Evolutionary conservation across 129 eudicot species (phyloP), one percentile per base, ranked within the genome.

Genomic region (Escallonia herrerae): DNA sequence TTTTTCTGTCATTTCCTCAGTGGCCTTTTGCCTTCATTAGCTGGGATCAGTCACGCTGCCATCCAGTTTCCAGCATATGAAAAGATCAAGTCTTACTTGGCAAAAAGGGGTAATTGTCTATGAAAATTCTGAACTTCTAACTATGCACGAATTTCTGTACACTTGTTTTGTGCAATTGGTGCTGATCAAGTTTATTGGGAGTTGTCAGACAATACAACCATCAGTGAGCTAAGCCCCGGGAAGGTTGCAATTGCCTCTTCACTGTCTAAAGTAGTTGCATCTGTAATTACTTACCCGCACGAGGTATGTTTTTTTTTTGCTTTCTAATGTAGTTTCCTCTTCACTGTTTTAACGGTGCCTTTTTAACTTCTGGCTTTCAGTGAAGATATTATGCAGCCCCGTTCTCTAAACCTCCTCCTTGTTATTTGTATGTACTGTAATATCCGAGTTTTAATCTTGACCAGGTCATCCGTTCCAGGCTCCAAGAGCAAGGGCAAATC

Each of bases 1-100:
- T 15, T 33, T 58, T 59, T 63, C 49, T 37, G 44, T 72, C 40
- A 6, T 13, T 71, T 63, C 5, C 60, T 61, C 83, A 93, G 99
- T 82, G 99, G 99, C 73, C 96, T 93, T 75, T 76, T 93, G 72
- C 99, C 99, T 33, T 93, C 99, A 11, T 79, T 93, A 50, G 98
- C 96, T 57, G 98, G 99, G 66, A 78, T 93, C 40, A 88, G 86
- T 78, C 99, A 93, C 42, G 99, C 89, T 58, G 95, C 99, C 42
- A 93, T 93, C 79, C 99, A 93, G 64, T 93, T 93, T 76, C 99
- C 99, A 2, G 87, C 96, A 58, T 93, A 93, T 69, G 99, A 93
- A 75, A 78, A 72, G 76, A 79, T 93, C 53, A 93, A 93, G 62
- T 69, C 67, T 63, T 93, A 75, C 82, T 80, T 88, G 56, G 99